Evolutionary conservation across 2,329 filamentous ascomycete species (phyloP).

Genomic region (Thielaviopsis populi): DNA sequence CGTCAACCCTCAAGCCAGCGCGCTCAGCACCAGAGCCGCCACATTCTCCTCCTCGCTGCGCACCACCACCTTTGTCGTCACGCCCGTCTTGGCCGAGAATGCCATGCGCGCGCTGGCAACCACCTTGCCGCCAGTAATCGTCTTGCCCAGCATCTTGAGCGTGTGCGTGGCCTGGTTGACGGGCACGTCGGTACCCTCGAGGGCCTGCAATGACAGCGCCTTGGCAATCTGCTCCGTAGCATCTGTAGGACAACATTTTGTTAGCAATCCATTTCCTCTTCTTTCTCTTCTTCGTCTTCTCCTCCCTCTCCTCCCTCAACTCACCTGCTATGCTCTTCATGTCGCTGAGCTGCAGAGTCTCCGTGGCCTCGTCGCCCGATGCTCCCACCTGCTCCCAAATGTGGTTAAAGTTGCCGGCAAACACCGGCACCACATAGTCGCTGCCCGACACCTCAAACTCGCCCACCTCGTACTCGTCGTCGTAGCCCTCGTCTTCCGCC

Average conservation of each 20-base stretch:
- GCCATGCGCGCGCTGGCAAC: conserved; percentile 84
- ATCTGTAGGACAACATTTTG: conserved; percentile 38
- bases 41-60: conserved; percentile 87
- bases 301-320: too few species aligned
- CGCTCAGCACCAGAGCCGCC: conserved; percentile 67
- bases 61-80: conserved; percentile 89
- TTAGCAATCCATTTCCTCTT: too few species aligned
- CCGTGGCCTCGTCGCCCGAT: conserved; percentile 75
- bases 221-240: conserved; percentile 83
- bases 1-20: conserved; percentile 49
- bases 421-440: conserved; percentile 87
- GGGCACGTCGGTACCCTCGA: conserved; percentile 86
- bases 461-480: conserved; percentile 94
- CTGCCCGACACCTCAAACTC: conserved; percentile 82
- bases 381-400: conserved; percentile 89
- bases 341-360: conserved; percentile 75
- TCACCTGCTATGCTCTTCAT: conserved; percentile 83
- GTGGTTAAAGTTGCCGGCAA: conserved; percentile 87
- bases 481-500: conserved; percentile 82
- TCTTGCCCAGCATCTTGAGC: conserved; percentile 92
- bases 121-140: conserved; percentile 75
- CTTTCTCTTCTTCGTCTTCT: too few species aligned
- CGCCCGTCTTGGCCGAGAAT: conserved; percentile 78
- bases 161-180: conserved; percentile 82
- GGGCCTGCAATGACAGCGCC: conserved; percentile 74